phyloP scores from a whole-genome alignment of 2,329 filamentous ascomycete species.

The Ophiostoma quercus region DNA sequence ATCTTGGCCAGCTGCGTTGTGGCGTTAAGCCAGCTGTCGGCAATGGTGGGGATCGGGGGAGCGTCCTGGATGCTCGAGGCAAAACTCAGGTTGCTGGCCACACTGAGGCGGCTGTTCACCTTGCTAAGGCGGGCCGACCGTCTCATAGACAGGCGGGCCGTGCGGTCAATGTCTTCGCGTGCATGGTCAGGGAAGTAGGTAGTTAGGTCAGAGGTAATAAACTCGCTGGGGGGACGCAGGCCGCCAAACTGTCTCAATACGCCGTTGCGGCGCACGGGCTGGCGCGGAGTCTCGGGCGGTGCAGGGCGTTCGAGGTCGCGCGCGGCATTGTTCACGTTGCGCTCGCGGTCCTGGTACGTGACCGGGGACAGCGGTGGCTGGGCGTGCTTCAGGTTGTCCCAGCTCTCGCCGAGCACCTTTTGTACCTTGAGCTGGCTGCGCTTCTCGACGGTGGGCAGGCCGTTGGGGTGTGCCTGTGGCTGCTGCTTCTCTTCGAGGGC shows the following conservation, averaged over 20 bases:
- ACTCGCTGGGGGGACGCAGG: conserved; percentile 86
- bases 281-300: conserved; percentile 43
- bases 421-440: conserved; percentile 83
- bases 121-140: conserved; percentile 86
- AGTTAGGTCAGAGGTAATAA: conserved; percentile 92
- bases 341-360: conserved; percentile 64
- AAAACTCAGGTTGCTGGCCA: conserved; percentile 88
- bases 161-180: conserved; percentile 90
- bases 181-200: conserved; percentile 97
- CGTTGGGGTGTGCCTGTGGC: not conserved
- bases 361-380: conserved; percentile 76
- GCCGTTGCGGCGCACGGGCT: conserved; percentile 44
- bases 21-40: conserved; percentile 79
- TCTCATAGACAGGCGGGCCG: conserved; percentile 85
- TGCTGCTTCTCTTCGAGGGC: conserved; percentile 77
- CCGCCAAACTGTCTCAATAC: conserved; percentile 80
- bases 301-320: conserved; percentile 54
- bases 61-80: conserved; percentile 89
- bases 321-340: conserved; percentile 57
- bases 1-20: conserved; percentile 50
- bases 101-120: conserved; percentile 86
- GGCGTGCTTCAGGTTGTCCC: conserved; percentile 65
- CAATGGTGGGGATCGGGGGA: conserved; percentile 90
- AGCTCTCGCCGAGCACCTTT: conserved; percentile 80
- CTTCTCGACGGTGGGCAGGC: conserved; percentile 55